These are phyloP conservation scores for Suhomyces atakaporum DNA, from an alignment of 1,139 yeast species.

Conservation along the genomic window DNA sequence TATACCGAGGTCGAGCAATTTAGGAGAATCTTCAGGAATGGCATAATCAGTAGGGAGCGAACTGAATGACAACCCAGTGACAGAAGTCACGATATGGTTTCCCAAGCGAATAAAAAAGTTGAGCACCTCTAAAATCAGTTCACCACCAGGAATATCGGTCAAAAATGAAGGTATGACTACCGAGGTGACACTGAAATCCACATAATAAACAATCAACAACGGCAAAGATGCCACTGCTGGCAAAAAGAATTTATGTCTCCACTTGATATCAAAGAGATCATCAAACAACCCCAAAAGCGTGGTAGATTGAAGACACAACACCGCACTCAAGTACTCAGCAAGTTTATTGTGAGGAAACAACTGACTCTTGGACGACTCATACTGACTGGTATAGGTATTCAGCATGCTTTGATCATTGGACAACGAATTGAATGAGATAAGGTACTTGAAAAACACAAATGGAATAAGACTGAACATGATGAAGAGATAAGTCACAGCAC, in stretches of 20 bases:
- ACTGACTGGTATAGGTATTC: conserved; percentile 39
- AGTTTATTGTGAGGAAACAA: conserved; percentile 83
- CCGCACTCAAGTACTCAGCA: conserved; percentile 82
- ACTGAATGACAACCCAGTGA: conserved; percentile 43
- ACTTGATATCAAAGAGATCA: conserved; percentile 90
- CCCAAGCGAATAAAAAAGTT: conserved; percentile 29
- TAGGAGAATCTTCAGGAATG: conserved; percentile 32
- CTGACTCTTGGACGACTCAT: conserved; percentile 31
- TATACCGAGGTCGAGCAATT: conserved; percentile 72
- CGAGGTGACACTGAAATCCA: conserved; percentile 90
- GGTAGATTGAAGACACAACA: conserved; percentile 81
- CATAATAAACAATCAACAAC: conserved; percentile 83
- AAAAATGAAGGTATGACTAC: conserved; percentile 82
- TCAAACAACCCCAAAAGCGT: conserved; percentile 87
- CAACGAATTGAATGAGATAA: conserved; percentile 52
- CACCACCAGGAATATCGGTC: conserved; percentile 35
- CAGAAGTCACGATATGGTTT: conserved; percentile 35
- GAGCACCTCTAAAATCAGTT: conserved; percentile 21
- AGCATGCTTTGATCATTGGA: conserved; percentile 39
- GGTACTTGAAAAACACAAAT: conserved; percentile 78
- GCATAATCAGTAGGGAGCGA: conserved; percentile 39
- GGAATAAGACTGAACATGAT: conserved; percentile 87
- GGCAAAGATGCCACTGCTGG: conserved; percentile 97
- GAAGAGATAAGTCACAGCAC: conserved; percentile 79
- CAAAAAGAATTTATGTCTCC: conserved; percentile 95